Conservation (phyloP, 257 asterid species). For the Henckelia pumila region DNA sequence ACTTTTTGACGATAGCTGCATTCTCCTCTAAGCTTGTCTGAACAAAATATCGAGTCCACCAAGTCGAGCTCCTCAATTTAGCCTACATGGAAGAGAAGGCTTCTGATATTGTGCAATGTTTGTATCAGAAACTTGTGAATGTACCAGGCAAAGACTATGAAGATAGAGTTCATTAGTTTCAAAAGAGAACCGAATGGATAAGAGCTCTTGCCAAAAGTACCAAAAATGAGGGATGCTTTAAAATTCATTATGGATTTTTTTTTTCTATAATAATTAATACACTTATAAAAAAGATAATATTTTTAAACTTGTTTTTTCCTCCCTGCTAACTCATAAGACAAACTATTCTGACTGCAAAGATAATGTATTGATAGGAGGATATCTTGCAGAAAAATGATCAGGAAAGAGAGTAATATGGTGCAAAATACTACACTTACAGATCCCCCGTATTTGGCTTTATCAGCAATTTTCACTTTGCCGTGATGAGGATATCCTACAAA, state of each 20-base stretch:
- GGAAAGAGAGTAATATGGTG: neutral
- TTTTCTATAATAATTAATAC: no score
- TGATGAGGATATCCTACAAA: slow-evolving; percentile 36
- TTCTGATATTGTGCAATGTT: neutral
- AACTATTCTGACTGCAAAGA: neutral
- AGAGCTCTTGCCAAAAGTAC: neutral
- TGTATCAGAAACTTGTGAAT: neutral
- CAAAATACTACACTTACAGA: slow-evolving; percentile 30
- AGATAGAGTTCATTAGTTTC: neutral
- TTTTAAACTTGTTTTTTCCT: neutral
- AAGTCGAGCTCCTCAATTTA: slow-evolving; percentile 36
- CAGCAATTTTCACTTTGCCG: slow-evolving; percentile 28
- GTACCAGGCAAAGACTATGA: no score
- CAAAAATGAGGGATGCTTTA: neutral
- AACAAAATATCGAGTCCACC: slow-evolving; percentile 43
- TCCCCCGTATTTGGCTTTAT: slow-evolving; percentile 35
- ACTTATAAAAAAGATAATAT: neutral
- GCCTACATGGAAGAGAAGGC: slow-evolving; percentile 24
- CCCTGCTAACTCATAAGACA: neutral
- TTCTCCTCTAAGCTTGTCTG: slow-evolving; percentile 49
- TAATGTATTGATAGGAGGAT: neutral
- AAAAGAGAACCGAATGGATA: neutral
- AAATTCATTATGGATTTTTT: neutral
- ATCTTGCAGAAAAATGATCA: neutral
- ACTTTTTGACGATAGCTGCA: slow-evolving; percentile 40